Evolutionary conservation across 495 filamentous ascomycete species (phyloP).

Genomic region (Aspergillus baeticus): DNA sequence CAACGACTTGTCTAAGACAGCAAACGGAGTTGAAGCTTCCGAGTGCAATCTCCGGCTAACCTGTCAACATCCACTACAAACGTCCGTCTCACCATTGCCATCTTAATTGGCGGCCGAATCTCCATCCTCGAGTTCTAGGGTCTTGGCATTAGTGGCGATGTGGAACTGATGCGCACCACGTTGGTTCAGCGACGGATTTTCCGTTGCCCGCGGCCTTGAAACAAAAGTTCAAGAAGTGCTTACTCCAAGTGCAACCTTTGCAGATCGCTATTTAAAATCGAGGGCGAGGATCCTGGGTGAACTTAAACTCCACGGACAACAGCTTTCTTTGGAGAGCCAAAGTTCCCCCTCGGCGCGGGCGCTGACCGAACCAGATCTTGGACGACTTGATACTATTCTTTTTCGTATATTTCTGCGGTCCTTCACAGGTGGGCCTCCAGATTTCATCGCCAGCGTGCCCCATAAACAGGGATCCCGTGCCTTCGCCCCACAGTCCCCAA

Average conservation of each 20-base stretch:
- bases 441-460: background rate
- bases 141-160: background rate
- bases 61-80: background rate
- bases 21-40: background rate
- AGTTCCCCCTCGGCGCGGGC: background rate
- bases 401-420: background rate
- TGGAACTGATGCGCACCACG: background rate
- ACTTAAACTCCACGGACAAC: background rate
- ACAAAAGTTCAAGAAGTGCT: background rate
- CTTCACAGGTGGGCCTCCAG: background rate
- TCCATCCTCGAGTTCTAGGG: no score
- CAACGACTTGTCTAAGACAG: background rate
- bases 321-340: background rate
- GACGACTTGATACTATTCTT: background rate
- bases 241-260: background rate
- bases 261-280: background rate
- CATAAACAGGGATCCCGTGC: background rate
- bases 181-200: background rate
- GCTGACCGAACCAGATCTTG: background rate
- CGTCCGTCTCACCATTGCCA: background rate
- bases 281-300: background rate
- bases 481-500: background rate
- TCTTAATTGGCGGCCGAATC: background rate
- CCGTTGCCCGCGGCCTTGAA: background rate
- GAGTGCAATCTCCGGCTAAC: background rate